Evolutionary conservation across 495 filamentous ascomycete genomes (phyloP), one percentile per base, ranked within the genome.

Genomic region (Penicillium alfredii): DNA sequence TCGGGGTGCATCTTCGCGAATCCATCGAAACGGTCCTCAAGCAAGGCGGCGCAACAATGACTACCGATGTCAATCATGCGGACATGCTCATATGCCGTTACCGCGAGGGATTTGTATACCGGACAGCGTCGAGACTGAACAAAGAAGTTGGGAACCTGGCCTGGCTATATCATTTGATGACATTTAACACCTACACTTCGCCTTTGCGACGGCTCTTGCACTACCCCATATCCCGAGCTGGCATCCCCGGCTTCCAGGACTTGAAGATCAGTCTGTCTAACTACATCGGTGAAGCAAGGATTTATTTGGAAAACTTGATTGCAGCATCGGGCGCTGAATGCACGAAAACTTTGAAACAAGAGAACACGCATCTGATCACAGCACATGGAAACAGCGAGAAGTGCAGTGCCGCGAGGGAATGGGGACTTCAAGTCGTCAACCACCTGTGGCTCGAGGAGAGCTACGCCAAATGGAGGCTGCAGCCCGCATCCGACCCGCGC

Each of bases 381-480:
- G 92, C 92, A 4, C 82, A 94, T 46, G 76, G 77, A 20, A 71
- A 73, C 33, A 87, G 88, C 49, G 92, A 97, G 53, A 99, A 99
- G 58, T 94, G 82, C 50, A 77, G 77, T 4, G 92, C 92, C 0
- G 92, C 92, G 0, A 75, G 73, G 47, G 93, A 97, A 57, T 99
- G 92, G 92, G 81, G 81, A 20, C 79, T 97, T 18, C 61, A 90
- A 27, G 81, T 93, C 43, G 70, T 93, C 37, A 99, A 99, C 55
- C 90, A 97, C 50, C 69, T 99, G 1, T 99, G 92, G 92, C 73
- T 99, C 29, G 92, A 99, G 56, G 93, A 99, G 47, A 88, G 87
- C 59, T 99, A 97, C 55, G 86, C 88, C 4, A 84, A 80, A 52
- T 94, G 88, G 70, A 66, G 82, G 51, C 57, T 79, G 24, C 80